Evolutionary conservation across 1,284 basidiomycete species (phyloP).

Genomic region (Kwoniella shivajii): DNA sequence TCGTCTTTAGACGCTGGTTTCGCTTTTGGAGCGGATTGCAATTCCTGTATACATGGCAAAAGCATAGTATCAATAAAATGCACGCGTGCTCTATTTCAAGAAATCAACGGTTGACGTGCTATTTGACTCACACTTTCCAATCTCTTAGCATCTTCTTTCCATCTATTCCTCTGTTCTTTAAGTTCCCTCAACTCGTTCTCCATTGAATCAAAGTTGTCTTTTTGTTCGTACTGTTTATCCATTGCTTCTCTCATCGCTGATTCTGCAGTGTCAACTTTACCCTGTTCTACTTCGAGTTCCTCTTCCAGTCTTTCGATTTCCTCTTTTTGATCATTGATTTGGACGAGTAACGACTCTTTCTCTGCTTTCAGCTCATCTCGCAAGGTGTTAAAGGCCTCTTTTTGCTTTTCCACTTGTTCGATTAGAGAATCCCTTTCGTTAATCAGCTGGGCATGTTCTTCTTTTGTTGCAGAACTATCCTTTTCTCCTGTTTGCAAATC

Average conservation of each 20-base stretch:
- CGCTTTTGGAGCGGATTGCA: background rate
- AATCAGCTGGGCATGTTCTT: background rate
- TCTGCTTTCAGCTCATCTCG: background rate
- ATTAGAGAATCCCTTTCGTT: background rate
- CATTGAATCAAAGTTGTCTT: background rate
- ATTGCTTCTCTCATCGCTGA: background rate
- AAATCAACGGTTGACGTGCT: background rate
- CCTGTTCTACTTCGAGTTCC: conserved; percentile 3
- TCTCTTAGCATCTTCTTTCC: conserved; percentile 4
- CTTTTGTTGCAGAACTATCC: background rate
- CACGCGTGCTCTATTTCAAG: background rate
- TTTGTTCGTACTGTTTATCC: conserved; percentile 2
- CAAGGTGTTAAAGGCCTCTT: background rate
- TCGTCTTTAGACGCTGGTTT: background rate
- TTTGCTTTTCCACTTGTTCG: background rate
- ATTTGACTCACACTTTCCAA: conserved; percentile 8
- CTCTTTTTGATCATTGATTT: background rate
- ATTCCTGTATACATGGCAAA: background rate
- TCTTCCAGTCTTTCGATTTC: conserved; percentile 2
- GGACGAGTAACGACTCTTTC: background rate
- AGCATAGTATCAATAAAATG: background rate
- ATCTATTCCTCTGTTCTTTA: conserved; percentile 4
- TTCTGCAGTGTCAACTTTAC: background rate
- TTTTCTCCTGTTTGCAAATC: background rate
- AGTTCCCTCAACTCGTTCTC: conserved; percentile 6